phyloP scores from a whole-genome alignment of 2,329 filamentous ascomycete species.

The Fusarium sp. region DNA sequence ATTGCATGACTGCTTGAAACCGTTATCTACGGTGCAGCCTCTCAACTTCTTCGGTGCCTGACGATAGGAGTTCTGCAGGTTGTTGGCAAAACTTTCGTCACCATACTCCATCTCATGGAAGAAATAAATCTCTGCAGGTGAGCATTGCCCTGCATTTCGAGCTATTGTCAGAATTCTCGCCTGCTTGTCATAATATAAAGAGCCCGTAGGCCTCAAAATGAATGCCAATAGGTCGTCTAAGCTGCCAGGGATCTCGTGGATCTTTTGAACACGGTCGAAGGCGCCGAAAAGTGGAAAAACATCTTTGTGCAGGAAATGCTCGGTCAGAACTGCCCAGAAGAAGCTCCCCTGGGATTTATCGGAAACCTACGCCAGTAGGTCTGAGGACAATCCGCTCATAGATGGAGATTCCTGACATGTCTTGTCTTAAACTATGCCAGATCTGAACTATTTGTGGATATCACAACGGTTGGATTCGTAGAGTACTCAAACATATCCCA shows the following conservation, averaged over 20 bases:
- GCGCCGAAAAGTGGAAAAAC: neutral
- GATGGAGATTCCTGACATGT: too few relatives aligned
- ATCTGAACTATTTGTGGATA: constrained; percentile 20
- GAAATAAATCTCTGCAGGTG: neutral
- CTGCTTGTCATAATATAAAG: constrained; percentile 9
- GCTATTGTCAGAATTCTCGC: constrained; percentile 12
- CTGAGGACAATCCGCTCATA: too few relatives aligned
- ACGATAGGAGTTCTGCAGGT: neutral
- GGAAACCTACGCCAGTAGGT: constrained; percentile 12
- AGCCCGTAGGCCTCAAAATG: constrained; percentile 13
- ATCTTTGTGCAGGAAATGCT: constrained; percentile 8
- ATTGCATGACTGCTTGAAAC: neutral
- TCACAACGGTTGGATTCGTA: constrained; percentile 29
- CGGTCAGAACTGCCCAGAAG: constrained; percentile 41
- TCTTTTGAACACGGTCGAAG: neutral
- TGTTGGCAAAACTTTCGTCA: constrained; percentile 7
- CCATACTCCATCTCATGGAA: constrained; percentile 22
- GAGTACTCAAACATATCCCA: constrained; percentile 22
- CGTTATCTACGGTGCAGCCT: neutral
- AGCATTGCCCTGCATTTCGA: neutral
- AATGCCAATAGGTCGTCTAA: constrained; percentile 23
- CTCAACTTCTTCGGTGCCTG: neutral
- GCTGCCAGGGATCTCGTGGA: constrained; percentile 13
- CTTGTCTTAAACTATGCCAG: too few relatives aligned
- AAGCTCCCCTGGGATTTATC: constrained; percentile 35